These are phyloP conservation scores for Colletotrichum trifolii DNA, from an alignment of 2,329 filamentous ascomycete species.

Conservation along the genomic window DNA sequence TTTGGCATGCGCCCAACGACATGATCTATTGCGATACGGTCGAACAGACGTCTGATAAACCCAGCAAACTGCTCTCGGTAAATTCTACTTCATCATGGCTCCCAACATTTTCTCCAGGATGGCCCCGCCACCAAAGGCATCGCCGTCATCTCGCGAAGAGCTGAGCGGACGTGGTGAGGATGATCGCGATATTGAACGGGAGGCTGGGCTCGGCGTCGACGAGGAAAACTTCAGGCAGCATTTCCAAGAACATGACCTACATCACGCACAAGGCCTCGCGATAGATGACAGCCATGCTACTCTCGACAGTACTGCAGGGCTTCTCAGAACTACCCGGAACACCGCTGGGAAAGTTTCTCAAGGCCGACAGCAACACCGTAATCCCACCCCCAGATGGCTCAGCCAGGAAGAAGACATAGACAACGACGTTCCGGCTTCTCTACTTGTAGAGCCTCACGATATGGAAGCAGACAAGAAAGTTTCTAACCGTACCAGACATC, in stretches of 20 bases:
- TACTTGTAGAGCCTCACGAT: constrained; percentile 66
- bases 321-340: constrained; percentile 29
- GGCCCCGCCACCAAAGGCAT: constrained; percentile 47
- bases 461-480: constrained; percentile 6
- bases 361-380: constrained; percentile 23
- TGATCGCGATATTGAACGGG: constrained; percentile 54
- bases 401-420: constrained; percentile 61
- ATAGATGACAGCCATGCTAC: constrained; percentile 60
- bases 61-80: too few relatives aligned
- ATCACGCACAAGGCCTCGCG: constrained; percentile 53
- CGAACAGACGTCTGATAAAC: too few relatives aligned
- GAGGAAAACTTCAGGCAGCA: constrained; percentile 64
- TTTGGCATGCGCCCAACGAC: too few relatives aligned
- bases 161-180: constrained; percentile 53
- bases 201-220: constrained; percentile 57
- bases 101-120: constrained; percentile 61
- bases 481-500: background rate
- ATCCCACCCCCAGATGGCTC: constrained; percentile 43
- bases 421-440: constrained; percentile 72
- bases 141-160: constrained; percentile 62
- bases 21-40: too few relatives aligned
- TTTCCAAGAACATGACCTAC: constrained; percentile 62
- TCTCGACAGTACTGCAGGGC: constrained; percentile 48
- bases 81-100: constrained; percentile 49
- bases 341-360: background rate